A percentile compares a stretch with the other conserved stretches of the same genome.
phyloP scores from a whole-genome alignment of 257 asterid species.

The Nicotiana otophora region DNA sequence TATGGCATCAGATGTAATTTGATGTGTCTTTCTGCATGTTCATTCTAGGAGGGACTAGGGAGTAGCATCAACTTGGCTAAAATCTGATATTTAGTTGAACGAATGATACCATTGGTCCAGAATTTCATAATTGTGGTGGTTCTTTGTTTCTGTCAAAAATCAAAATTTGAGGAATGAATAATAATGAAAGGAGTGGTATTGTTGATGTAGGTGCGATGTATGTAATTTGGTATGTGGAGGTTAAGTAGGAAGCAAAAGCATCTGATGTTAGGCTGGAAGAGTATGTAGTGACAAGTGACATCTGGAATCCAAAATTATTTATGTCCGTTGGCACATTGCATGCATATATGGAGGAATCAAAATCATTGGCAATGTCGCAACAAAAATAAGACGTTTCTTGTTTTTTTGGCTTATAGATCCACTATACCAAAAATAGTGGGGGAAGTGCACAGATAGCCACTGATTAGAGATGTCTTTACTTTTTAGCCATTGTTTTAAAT shows the following conservation, averaged over 20 bases:
- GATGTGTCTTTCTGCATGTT: no score
- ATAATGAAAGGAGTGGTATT: background rate
- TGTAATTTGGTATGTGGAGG: background rate
- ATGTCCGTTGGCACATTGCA: background rate
- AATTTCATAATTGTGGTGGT: background rate
- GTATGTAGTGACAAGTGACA: background rate
- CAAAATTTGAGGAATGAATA: background rate
- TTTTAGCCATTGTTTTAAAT: no score
- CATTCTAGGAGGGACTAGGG: no score
- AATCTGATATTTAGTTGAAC: background rate
- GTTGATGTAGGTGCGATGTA: background rate
- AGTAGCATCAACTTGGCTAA: background rate
- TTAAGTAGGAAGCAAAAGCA: background rate
- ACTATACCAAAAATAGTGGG: no score
- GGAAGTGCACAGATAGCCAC: no score
- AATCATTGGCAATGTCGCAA: background rate
- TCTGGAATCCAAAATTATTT: background rate
- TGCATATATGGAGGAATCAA: constrained; percentile 5
- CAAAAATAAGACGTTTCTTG: no score
- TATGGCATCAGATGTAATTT: no score
- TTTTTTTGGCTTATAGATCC: no score
- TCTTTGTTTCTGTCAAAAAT: background rate
- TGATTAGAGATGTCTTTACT: no score
- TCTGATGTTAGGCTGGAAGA: constrained; percentile 4
- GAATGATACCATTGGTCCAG: background rate